These are phyloP conservation scores for Penicillium soppii DNA, from an alignment of 495 filamentous ascomycete genomes.

Conservation along the genomic window DNA sequence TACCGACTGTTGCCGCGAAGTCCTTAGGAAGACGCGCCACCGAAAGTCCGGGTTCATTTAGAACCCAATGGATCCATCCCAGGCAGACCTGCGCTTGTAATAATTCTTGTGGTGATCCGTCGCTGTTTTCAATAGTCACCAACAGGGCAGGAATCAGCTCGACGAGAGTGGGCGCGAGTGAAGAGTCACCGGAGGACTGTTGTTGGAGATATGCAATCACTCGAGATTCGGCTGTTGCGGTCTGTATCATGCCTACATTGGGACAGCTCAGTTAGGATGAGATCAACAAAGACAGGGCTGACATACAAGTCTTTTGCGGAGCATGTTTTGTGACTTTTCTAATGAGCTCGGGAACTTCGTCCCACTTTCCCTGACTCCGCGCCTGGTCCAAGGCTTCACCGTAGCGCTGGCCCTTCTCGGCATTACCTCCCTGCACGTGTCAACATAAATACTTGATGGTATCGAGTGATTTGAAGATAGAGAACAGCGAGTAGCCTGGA, in stretches of 20 bases:
- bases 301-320: slow-evolving; percentile 76
- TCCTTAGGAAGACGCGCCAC: slow-evolving; percentile 61
- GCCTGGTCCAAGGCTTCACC: slow-evolving; percentile 77
- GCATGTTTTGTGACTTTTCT: slow-evolving; percentile 94
- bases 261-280: slow-evolving; percentile 12
- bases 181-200: slow-evolving; percentile 34
- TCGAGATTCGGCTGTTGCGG: slow-evolving; percentile 69
- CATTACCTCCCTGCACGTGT: slow-evolving; percentile 43
- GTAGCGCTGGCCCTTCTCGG: slow-evolving; percentile 76
- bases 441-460: slow-evolving; percentile 17
- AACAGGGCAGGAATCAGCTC: slow-evolving; percentile 60
- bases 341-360: slow-evolving; percentile 82
- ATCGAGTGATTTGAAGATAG: neutral
- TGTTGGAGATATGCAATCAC: slow-evolving; percentile 53
- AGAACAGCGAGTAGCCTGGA: neutral
- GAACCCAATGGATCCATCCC: slow-evolving; percentile 77
- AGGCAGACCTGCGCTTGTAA: slow-evolving; percentile 79
- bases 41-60: slow-evolving; percentile 65
- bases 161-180: slow-evolving; percentile 53
- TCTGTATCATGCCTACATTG: slow-evolving; percentile 67
- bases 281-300: slow-evolving; percentile 10
- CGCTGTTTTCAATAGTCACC: slow-evolving; percentile 63
- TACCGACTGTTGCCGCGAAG: slow-evolving; percentile 51
- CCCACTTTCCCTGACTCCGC: slow-evolving; percentile 85
- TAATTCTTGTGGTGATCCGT: slow-evolving; percentile 60